These are phyloP conservation scores for Plasmodium falciparum DNA, from an alignment of 169 alveolate species.

Conservation along the genomic window DNA sequence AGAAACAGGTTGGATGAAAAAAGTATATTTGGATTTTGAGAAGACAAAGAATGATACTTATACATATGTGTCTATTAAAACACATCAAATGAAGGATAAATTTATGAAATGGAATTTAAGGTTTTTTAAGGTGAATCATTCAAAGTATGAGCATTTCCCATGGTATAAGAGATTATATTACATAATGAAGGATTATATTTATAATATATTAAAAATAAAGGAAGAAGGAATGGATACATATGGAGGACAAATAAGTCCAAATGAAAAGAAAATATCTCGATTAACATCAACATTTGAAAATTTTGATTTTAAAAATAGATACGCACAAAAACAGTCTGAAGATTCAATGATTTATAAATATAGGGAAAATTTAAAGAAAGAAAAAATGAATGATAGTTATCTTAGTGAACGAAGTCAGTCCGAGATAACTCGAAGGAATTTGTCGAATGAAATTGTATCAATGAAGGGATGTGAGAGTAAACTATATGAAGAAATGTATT, in stretches of 20 bases:
- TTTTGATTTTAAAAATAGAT: constrained; percentile 18
- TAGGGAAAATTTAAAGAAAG: constrained; percentile 41
- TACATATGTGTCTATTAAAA: constrained; percentile 27
- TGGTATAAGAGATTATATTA: constrained; percentile 65
- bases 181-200: constrained; percentile 31
- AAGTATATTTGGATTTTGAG: constrained; percentile 30
- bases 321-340: constrained; percentile 19
- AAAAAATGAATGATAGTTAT: constrained; percentile 25
- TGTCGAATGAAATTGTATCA: background rate
- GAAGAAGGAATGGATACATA: background rate
- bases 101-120: constrained; percentile 6
- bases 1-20: constrained; percentile 38
- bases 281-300: constrained; percentile 41
- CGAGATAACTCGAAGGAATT: constrained; percentile 38
- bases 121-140: constrained; percentile 20
- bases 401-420: constrained; percentile 61
- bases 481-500: background rate
- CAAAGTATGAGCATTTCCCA: constrained; percentile 51
- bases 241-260: background rate
- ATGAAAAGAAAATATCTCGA: constrained; percentile 28
- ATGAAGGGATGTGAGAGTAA: constrained; percentile 6
- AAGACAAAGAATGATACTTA: constrained; percentile 27
- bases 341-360: constrained; percentile 37
- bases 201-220: constrained; percentile 27
- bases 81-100: constrained; percentile 24